Conservation (phyloP, 139 green algal species). For the Marvania coccoides region DNA sequence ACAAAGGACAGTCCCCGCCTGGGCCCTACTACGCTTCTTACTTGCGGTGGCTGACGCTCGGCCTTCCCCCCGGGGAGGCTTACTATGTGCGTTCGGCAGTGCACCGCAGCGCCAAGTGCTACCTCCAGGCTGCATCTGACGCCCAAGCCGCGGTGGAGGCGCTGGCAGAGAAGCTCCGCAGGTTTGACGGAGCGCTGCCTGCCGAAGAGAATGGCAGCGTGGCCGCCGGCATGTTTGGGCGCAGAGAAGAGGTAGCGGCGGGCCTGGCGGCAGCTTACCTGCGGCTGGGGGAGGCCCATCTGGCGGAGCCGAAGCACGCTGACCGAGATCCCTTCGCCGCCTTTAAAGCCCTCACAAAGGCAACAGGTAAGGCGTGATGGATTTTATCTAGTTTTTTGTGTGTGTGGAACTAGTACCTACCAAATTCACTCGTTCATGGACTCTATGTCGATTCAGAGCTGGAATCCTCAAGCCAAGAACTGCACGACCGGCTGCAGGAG, state of each 20-base stretch:
- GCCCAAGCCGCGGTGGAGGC: conserved; percentile 2
- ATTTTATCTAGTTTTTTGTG: too few species aligned
- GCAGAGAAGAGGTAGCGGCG: neutral
- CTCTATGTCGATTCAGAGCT: conserved; percentile 8
- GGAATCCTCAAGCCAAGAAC: neutral
- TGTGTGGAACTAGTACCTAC: too few species aligned
- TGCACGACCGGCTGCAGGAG: conserved; percentile 14
- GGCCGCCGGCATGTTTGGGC: neutral
- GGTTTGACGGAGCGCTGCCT: neutral
- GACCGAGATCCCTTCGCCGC: conserved; percentile 19
- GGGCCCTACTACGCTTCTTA: conserved; percentile 23
- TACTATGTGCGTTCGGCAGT: conserved; percentile 18
- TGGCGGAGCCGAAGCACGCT: conserved; percentile 26
- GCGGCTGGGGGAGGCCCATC: conserved; percentile 11
- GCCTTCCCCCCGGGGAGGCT: conserved; percentile 3
- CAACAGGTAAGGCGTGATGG: too few species aligned
- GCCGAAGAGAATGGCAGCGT: neutral
- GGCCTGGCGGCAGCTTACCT: conserved; percentile 9
- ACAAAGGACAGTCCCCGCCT: conserved; percentile 1
- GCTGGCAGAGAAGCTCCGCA: neutral
- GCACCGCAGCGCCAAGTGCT: conserved; percentile 20
- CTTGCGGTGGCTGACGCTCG: conserved; percentile 22
- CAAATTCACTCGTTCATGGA: too few species aligned
- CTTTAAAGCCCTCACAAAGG: conserved; percentile 15
- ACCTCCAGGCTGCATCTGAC: conserved; percentile 27